Base-by-base conservation (phyloP, 75 land plant genomes). In the Pseudotsuga menziesii region DNA sequence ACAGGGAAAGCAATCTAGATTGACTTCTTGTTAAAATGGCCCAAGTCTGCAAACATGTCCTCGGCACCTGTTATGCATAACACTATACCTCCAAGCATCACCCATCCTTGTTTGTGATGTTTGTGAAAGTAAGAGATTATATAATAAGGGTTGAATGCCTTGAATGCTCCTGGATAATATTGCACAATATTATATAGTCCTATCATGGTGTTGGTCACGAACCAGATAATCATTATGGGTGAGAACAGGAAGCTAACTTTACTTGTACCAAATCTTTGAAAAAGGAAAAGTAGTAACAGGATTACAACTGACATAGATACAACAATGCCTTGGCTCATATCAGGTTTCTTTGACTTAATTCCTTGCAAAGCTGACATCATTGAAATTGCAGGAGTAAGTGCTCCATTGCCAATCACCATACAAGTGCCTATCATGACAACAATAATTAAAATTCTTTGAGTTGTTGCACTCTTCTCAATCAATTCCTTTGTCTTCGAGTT, bases 41-140 rank as follows among this genome's bases (percentile, higher is more conserved):
- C 92, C 67, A 90, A 73, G 73, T 90, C 92, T 67, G 90, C 92
- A 84, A 85, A 90, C 86, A 88, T 79, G 4, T 90, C 92, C 67
- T 88, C 92, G 9, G 88, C 88, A 52, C 92, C 90, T 82, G 90
- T 90, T 17, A 90, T 81, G 58, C 81, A 80, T 5, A 90, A 79
- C 15, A 83, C 85, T 13, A 83, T 52, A 7, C 85, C 83, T 11
- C 77, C 83, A 5, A 90, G 85, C n/a, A 75, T 5, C 27, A 71
- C 59, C 90, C 90, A 90, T 41, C 83, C 90, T 11, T 82, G 67
- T 25, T 66, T 78, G 8, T 72, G 60, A 56, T 85, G 76, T 48
- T 75, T 77, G 1, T 14, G 4, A 60, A 90, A 88, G 63, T 80
- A 85, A 22, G 12, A 11, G 73, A 77, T 36, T 27, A 83, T 81